Evolutionary conservation across 2,329 filamentous ascomycete species (phyloP).

Genomic region (Aspergillus brunneoviolaceus): DNA sequence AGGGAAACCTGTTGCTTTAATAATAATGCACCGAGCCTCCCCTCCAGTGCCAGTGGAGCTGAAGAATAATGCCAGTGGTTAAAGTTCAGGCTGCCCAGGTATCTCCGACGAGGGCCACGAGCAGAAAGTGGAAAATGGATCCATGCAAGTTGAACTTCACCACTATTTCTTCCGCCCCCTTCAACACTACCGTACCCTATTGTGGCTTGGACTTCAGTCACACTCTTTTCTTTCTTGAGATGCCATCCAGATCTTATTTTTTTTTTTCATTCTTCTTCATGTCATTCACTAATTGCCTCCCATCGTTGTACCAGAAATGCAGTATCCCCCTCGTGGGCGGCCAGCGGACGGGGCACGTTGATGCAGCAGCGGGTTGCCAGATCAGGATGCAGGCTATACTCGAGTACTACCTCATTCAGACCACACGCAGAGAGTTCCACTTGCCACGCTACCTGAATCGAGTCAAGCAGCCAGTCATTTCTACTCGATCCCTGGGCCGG

Average conservation of each 20-base stretch:
- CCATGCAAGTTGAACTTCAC: slow-evolving; percentile 1
- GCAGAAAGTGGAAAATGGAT: neutral
- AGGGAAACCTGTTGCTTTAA: slow-evolving; percentile 1
- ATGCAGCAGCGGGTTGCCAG: slow-evolving; percentile 7
- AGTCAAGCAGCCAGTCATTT: slow-evolving; percentile 4
- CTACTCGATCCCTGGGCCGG: neutral
- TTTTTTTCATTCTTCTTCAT: slow-evolving; percentile 3
- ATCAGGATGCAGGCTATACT: slow-evolving; percentile 8
- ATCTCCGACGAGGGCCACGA: neutral
- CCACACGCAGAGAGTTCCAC: slow-evolving; percentile 3
- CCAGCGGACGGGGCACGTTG: neutral
- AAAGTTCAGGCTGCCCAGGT: slow-evolving; percentile 2
- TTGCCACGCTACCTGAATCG: slow-evolving; percentile 11
- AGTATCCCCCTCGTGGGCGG: neutral
- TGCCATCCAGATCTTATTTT: neutral
- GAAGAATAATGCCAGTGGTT: neutral
- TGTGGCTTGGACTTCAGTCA: neutral
- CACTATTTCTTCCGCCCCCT: neutral
- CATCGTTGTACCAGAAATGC: neutral
- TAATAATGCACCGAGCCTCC: neutral
- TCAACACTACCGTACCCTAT: neutral
- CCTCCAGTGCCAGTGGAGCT: neutral
- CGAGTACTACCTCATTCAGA: slow-evolving; percentile 2
- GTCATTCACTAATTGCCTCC: neutral
- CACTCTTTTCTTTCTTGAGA: neutral